Evolutionary conservation across 2,329 filamentous ascomycete genomes (phyloP), one percentile per base, ranked within the genome.

Genomic region (Ophiostoma sp.): DNA sequence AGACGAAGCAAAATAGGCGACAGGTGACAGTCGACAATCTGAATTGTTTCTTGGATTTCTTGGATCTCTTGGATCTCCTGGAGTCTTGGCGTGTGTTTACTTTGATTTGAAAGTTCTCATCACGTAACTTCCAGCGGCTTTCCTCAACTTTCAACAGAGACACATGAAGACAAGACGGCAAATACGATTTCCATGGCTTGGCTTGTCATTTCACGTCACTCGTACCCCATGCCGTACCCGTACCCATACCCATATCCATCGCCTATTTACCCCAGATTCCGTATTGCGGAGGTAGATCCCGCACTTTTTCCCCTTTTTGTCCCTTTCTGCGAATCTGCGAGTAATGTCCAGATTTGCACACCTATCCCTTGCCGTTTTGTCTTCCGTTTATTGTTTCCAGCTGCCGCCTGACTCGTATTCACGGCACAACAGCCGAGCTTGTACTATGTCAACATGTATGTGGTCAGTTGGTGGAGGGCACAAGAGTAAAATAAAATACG

Each of bases 211-310:
- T 64, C 61, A 66, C n/a, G 61, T 28, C 22, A 28, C 61, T 42
- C 36, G 15, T 19, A 31, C 22, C 17, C 39, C 52, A 11, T 55
- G 19, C 50, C 50, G 33, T 42, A 11, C 7, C 42, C 42, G 15
- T 48, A 19, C 1, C 42, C 42, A 48, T 48, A 3, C 15, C 42
- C 42, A 19, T 48, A 8, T 8, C 45, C 45, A 48, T 48, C 50
- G 11, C 57, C 61, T 28, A 52, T 55, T 69, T 69, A 69, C 66
- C 66, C 64, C 66, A 36, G 66, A 50, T 69, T 69, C 66, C 66
- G 66, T 45, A 22, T 69, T 52, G 39, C 63, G 63, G 63, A 66
- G 63, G 39, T 15, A 48, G 39, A 66, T 45, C 63, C 63, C 63
- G 63, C 39, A 28, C 50, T 22, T n/a, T 55, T 22, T 15, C 15